A percentile compares a stretch with the other conserved stretches of the same genome.
Conservation (phyloP, 2,329 filamentous ascomycete species). For the Clonostachys rhizophaga region DNA sequence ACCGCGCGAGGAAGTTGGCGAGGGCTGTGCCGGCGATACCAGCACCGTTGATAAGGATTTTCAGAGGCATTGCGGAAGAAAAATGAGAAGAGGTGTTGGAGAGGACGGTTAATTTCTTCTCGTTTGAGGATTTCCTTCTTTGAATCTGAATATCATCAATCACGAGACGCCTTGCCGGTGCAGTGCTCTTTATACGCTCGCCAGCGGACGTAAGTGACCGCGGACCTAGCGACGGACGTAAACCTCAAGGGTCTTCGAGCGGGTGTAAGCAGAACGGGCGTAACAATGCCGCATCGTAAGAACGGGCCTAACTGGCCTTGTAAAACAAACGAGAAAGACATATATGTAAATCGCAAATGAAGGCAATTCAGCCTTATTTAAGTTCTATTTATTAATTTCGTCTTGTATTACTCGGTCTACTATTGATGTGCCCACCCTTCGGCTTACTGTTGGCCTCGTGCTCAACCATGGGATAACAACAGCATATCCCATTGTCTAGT, state of each 20-base stretch:
- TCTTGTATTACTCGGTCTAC: neutral
- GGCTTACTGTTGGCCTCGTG: no score
- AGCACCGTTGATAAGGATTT: slow-evolving; percentile 29
- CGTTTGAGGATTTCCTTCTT: neutral
- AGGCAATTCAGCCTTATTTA: neutral
- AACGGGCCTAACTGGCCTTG: no score
- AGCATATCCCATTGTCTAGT: neutral
- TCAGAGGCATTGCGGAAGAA: slow-evolving; percentile 19
- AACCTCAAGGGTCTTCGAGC: no score
- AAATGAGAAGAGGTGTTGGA: neutral
- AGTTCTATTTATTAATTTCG: neutral
- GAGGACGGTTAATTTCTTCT: neutral
- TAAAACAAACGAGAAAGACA: no score
- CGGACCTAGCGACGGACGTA: no score
- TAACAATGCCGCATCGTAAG: no score
- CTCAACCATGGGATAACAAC: neutral
- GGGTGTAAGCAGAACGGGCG: no score
- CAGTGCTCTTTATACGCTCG: neutral
- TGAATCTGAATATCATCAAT: neutral
- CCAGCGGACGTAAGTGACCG: neutral
- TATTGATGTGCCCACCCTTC: no score
- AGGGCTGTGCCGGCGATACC: slow-evolving; percentile 32
- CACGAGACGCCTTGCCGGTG: neutral
- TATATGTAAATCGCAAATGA: neutral
- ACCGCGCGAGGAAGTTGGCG: slow-evolving; percentile 38